Base-by-base conservation (phyloP, 164 flowering plant species). In the Vitis rotundifolia region DNA sequence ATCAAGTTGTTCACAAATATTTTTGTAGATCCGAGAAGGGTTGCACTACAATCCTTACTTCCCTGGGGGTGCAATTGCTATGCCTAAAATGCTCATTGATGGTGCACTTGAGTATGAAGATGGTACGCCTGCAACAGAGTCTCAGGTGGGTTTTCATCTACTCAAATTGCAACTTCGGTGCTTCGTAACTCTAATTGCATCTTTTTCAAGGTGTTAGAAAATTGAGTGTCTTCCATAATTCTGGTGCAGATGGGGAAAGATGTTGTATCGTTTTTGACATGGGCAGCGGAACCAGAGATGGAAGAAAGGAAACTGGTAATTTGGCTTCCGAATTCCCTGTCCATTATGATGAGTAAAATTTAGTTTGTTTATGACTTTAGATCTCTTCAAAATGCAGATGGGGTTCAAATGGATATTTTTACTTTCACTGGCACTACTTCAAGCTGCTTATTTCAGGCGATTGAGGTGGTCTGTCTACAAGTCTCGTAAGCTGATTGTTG, bases 261-360 rank as follows among this genome's bases (percentile, higher is more conserved):
- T 83, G 86, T 92, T 10, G 93, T 88, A 49, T 44, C 88, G 26
- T 92, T 92, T 69, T 82, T 91, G 72, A 63, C 91, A 11, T 92
- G 96, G 96, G 97, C 97, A 50, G 96, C 94, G 5, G 94, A 92
- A 75, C 96, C 97, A 2, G 97, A 92, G 78, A 92, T 92, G 97
- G 97, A 92, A 80, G 97, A 92, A 71, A 82, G 95, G 76, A 92
- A 92, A 71, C 82, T 92, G 90, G 97, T 90, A 82, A 10, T 59
- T 22, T 53, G 49, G 11, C 55, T 28, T 55, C 14, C 0, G 1
- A 49, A 15, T 48, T 5, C 44, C 44, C 44, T 5, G 5, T 37
- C 44, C 44, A 37, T 37, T 37, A 5, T 37, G 44, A 37, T 37
- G 44, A 37, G 44, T 37, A 37, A 37, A 37, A 37, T 37, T 37